Evolutionary conservation across 495 filamentous ascomycete genomes (phyloP), one percentile per base, ranked within the genome.

Genomic region (Letharia lupina): DNA sequence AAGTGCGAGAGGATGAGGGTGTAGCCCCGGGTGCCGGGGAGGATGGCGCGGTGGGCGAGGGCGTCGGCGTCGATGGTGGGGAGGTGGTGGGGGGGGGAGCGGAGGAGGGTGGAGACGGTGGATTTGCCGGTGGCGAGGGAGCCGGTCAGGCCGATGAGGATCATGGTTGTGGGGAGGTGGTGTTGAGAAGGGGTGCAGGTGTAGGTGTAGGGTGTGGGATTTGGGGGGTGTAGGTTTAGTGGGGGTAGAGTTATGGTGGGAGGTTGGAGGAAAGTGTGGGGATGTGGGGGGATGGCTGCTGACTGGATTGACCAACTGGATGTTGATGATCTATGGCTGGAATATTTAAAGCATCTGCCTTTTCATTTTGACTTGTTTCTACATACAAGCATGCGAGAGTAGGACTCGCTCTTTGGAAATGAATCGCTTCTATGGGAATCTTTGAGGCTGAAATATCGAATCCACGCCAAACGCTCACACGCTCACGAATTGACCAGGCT

Each of bases 81-180:
- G 73, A 98, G 85, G 70, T 83, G 84, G 81, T 97, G 87, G 15
- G 92, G 93, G 0, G 90, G 82, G 0, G 82, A 77, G 63, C 86
- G 83, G 75, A 98, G 91, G 70, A 96, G 79, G 64, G 79, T 73
- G 48, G 94, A 96, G 68, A 96, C 93, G 69, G 95, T 98, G 44
- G 92, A 95, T 85, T 98, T 98, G 74, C 95, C 94, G 5, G 95
- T 98, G 45, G 94, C 93, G 75, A 98, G 96, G 66, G 92, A 96
- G 78, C 94, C 94, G 45, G 94, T 98, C 39, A 98, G 87, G 69
- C 94, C 94, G 73, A 98, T 90, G 71, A 98, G 84, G 63, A 98
- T 85, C 95, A 98, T 98, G 60, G 9, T 65, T 52, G 47, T 39
- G 45, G 39, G 37, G 39, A 3, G 58, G 11, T 23, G 40, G 37